Evolutionary conservation across 768 basidiomycete species (phyloP), one percentile per base, ranked within the genome.

Genomic region (Grammothele lineata): DNA sequence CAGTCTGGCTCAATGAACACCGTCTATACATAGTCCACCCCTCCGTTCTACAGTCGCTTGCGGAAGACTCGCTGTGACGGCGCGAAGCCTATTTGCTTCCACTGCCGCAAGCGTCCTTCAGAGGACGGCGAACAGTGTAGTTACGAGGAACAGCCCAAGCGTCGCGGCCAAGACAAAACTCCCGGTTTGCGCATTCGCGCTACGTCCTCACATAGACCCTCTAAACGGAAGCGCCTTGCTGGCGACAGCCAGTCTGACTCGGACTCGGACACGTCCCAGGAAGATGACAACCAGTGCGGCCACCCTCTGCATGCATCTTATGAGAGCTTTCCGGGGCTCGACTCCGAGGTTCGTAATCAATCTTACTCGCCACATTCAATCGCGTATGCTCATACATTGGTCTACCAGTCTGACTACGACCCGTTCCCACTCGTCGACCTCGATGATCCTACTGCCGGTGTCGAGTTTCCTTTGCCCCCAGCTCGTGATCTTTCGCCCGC

Each of bases 41-140:
- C 27, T 14, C 37, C 34, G 51, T 38, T 48, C 18, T 42, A 12
- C 51, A 89, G 87, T 58, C 86, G 87, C 19, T 75, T 71, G 9
- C 78, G 87, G 19, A 90, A 89, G 58, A 87, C 85, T 53, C 80
- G 87, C 5, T 90, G 87, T 61, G 87, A 90, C 62, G 87, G 87
- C 41, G 81, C 81, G 7, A 87, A 82, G 55, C 87, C 87, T 9
- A 57, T 71, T 11, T 90, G 87, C 57, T 77, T 83, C 57, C 87
- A 87, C 57, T 90, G 87, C 57, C 62, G 66, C 21, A 77, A 75
- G 53, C 76, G 84, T 25, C 33, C 40, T 1, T 45, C 49, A 19
- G 44, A 44, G 9, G 40, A 38, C 17, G 51, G 53, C 34, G 72
- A 75, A 37, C n/a, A n/a, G n/a, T 90, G 87, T 60, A 61, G 66